Evolutionary conservation across 2,329 filamentous ascomycete genomes (phyloP).

Genomic region (Aspergillus transmontanensis): DNA sequence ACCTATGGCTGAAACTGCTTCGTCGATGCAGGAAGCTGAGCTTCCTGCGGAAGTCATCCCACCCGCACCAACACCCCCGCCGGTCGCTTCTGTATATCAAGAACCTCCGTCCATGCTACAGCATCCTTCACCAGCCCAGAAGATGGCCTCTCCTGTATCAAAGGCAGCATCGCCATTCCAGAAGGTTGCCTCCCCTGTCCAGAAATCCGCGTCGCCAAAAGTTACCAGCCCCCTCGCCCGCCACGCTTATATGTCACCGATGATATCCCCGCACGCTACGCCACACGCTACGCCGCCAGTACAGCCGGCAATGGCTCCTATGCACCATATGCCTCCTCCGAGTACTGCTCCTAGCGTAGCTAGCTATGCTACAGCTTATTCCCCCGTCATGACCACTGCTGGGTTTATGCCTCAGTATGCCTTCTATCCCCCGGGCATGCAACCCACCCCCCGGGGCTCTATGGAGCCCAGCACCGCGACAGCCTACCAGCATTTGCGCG

Average conservation of each 20-base stretch:
- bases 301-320: conserved; percentile 23
- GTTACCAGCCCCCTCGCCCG: conserved; percentile 40
- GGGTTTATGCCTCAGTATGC: conserved; percentile 37
- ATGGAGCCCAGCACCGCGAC: conserved; percentile 33
- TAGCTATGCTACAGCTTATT: conserved; percentile 34
- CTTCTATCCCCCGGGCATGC: conserved; percentile 28
- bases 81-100: conserved; percentile 16
- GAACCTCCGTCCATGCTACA: conserved; percentile 16
- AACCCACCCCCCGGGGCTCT: conserved; percentile 33
- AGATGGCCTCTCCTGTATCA: conserved; percentile 17
- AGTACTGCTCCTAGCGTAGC: conserved; percentile 4
- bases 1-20: conserved; percentile 5
- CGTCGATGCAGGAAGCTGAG: background rate
- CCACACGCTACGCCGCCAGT: conserved; percentile 27
- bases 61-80: conserved; percentile 3
- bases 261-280: conserved; percentile 37
- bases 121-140: conserved; percentile 6
- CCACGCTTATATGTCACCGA: conserved; percentile 37
- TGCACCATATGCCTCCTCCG: conserved; percentile 21
- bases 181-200: conserved; percentile 22
- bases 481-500: conserved; percentile 35
- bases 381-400: conserved; percentile 39
- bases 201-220: conserved; percentile 34
- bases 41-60: conserved; percentile 5
- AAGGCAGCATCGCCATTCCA: conserved; percentile 19